These are phyloP conservation scores for Cladosporium colombiae DNA, from an alignment of 2,329 filamentous ascomycete genomes.

Conservation along the genomic window DNA sequence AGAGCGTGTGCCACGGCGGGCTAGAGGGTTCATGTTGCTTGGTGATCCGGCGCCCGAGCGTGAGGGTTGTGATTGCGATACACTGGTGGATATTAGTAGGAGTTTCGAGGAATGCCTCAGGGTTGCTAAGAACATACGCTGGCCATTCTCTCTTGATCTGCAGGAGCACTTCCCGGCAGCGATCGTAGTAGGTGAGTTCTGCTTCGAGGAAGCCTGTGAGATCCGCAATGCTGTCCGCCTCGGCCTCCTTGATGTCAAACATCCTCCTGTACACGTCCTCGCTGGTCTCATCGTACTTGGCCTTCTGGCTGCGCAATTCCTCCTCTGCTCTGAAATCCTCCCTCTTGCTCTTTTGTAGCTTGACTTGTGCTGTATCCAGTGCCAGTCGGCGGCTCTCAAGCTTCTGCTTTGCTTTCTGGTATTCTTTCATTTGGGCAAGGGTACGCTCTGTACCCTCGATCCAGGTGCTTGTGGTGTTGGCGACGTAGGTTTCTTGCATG, in stretches of 20 bases:
- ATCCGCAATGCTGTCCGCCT: constrained; percentile 78
- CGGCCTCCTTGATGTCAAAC: constrained; percentile 94
- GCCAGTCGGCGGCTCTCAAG: constrained; percentile 85
- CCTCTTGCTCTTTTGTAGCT: constrained; percentile 90
- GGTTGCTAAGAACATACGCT: constrained; percentile 49
- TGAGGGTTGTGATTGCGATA: constrained; percentile 25
- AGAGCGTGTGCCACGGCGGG: constrained; percentile 52
- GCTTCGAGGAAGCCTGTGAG: constrained; percentile 81
- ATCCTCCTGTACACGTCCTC: constrained; percentile 91
- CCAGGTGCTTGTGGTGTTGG: constrained; percentile 78
- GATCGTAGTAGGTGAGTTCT: constrained; percentile 87
- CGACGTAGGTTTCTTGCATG: constrained; percentile 80
- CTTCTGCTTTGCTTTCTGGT: constrained; percentile 90
- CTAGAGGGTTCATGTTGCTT: constrained; percentile 27
- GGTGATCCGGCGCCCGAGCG: constrained; percentile 33
- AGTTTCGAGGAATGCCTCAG: not conserved
- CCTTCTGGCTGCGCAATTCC: constrained; percentile 84
- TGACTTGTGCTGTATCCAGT: constrained; percentile 84
- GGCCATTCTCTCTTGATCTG: constrained; percentile 71
- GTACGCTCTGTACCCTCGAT: constrained; percentile 88
- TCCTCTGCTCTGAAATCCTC: constrained; percentile 94
- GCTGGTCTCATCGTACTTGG: constrained; percentile 93
- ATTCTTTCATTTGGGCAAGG: constrained; percentile 94
- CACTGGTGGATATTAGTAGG: not conserved
- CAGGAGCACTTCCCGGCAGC: constrained; percentile 79